Conservation (phyloP, 148 eudicot genomes). For the Camellia granthamiana region DNA sequence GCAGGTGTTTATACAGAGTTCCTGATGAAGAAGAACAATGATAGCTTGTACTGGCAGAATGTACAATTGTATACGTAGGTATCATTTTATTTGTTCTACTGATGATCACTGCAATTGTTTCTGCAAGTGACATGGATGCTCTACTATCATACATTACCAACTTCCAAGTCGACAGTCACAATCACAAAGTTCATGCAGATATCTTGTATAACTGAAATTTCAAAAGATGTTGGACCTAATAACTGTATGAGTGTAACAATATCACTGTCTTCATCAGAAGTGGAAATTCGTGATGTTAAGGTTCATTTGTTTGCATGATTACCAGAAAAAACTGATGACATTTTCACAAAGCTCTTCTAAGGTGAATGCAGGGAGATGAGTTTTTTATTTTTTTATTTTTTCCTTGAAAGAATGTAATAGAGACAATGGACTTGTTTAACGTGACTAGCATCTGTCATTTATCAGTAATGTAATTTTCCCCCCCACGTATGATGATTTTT, state of each 20-base stretch:
- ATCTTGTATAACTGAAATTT: not conserved
- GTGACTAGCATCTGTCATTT: not conserved
- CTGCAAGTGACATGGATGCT: not conserved
- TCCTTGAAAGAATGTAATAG: not conserved
- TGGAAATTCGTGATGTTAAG: not conserved
- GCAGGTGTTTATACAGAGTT: slow-evolving; percentile 99
- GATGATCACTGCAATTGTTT: not conserved
- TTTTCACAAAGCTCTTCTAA: not conserved
- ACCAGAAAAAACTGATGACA: not conserved
- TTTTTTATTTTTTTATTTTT: not conserved
- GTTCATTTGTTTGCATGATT: not conserved
- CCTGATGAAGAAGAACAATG: slow-evolving; percentile 94
- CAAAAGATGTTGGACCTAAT: not conserved
- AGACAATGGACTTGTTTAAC: not conserved
- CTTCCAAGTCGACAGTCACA: not conserved
- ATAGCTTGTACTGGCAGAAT: slow-evolving; percentile 92
- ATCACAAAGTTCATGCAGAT: not conserved
- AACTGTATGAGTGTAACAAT: not conserved
- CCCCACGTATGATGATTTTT: not conserved
- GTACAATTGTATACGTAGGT: slow-evolving; percentile 89
- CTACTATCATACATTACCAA: slow-evolving; percentile 1
- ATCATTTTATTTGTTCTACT: slow-evolving; percentile 20
- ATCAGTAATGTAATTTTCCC: not conserved
- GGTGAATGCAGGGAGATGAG: not conserved
- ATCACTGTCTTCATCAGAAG: not conserved